These are phyloP conservation scores for rapeseed (Brassica napus) DNA, from an alignment of 345 rosid species.

Conservation along the genomic window Da-Ae NC_063452.1:4259001-4259500, in stretches of 20 bases:
- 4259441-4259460: conserved; percentile 16
- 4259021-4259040: too few relatives aligned
- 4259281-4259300: background rate
- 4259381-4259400: background rate
- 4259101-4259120: background rate
- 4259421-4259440: background rate
- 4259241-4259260: too few relatives aligned
- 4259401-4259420: background rate
- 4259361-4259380: background rate
- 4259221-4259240: background rate
- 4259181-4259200: background rate
- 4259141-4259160: background rate
- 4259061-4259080: background rate
- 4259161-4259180: too few relatives aligned
- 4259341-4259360: background rate
- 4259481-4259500: background rate
- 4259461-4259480: conserved; percentile 7
- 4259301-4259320: background rate
- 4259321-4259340: background rate
- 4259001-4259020: background rate
- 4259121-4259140: background rate
- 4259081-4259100: background rate
- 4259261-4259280: background rate
- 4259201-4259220: background rate
- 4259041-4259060: background rate